A percentile compares a stretch with the other conserved stretches of the same genome.
Evolutionary conservation across 148 eudicot species (phyloP).

Genomic region (Persicaria tinctoria): DNA sequence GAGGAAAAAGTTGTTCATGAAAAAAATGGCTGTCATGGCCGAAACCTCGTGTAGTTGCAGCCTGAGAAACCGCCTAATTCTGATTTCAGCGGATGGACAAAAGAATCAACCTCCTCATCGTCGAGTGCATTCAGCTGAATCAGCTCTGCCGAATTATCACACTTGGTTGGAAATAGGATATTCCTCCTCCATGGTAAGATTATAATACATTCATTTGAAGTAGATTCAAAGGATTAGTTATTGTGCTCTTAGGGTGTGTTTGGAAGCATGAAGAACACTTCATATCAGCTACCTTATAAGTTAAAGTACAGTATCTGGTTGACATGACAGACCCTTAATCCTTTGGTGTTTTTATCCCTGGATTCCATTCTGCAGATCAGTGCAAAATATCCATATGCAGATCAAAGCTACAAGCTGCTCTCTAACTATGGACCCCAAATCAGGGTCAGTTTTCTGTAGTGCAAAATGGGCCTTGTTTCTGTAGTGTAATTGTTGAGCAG

Average conservation of each 20-base stretch:
- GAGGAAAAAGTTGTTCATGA: not conserved
- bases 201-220: not conserved
- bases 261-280: no score
- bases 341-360: not conserved
- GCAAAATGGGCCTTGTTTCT: no score
- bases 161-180: constrained; percentile 13
- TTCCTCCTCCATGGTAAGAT: not conserved
- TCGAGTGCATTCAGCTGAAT: not conserved
- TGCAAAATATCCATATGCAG: constrained; percentile 4
- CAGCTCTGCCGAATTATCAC: constrained; percentile 1
- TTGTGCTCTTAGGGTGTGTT: not conserved
- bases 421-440: not conserved
- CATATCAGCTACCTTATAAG: no score
- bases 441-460: constrained; percentile 1
- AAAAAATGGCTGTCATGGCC: not conserved
- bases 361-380: not conserved
- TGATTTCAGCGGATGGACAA: constrained; percentile 5
- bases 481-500: not conserved
- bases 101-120: not conserved
- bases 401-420: constrained; percentile 7
- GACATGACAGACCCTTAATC: not conserved
- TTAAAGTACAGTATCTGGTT: not conserved
- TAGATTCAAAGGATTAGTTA: not conserved
- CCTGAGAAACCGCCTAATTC: not conserved
- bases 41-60: not conserved